phyloP scores from a whole-genome alignment of 2,329 filamentous ascomycete species.

The Exophiala sp. region DNA sequence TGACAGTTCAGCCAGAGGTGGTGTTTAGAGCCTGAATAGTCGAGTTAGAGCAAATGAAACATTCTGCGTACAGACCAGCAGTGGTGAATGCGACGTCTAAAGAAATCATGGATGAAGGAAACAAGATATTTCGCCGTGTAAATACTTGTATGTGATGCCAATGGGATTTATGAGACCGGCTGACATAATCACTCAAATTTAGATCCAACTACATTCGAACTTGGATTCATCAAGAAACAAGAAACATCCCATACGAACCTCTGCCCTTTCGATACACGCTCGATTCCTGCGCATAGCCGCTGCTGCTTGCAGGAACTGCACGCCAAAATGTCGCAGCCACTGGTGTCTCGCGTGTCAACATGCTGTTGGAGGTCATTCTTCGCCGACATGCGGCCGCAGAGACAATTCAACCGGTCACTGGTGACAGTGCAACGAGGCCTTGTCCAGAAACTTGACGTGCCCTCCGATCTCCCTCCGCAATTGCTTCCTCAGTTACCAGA shows the following conservation, averaged over 20 bases:
- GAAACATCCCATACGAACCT: background rate
- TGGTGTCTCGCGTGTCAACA: conserved; percentile 58
- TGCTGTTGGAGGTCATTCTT: conserved; percentile 63
- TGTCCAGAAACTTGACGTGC: conserved; percentile 38
- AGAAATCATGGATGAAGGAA: too few relatives aligned
- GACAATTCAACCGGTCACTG: conserved; percentile 44
- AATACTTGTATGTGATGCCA: too few relatives aligned
- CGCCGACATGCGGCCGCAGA: conserved; percentile 52
- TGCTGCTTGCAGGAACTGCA: background rate
- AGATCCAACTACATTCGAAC: background rate
- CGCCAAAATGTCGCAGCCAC: conserved; percentile 53
- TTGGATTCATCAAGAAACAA: background rate
- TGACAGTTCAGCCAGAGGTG: too few relatives aligned
- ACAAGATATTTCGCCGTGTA: too few relatives aligned
- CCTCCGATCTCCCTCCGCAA: conserved; percentile 38
- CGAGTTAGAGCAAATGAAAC: too few relatives aligned
- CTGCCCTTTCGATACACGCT: background rate
- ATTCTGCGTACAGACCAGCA: too few relatives aligned
- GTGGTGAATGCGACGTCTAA: too few relatives aligned
- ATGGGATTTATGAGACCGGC: background rate
- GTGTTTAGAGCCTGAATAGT: too few relatives aligned
- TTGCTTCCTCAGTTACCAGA: conserved; percentile 41
- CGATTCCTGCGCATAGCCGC: background rate
- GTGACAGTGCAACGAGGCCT: conserved; percentile 44
- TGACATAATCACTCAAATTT: background rate